These are phyloP conservation scores for Kappamyces sp. DNA, from an alignment of 192 early-diverging fungal species.

Conservation along the genomic window DNA sequence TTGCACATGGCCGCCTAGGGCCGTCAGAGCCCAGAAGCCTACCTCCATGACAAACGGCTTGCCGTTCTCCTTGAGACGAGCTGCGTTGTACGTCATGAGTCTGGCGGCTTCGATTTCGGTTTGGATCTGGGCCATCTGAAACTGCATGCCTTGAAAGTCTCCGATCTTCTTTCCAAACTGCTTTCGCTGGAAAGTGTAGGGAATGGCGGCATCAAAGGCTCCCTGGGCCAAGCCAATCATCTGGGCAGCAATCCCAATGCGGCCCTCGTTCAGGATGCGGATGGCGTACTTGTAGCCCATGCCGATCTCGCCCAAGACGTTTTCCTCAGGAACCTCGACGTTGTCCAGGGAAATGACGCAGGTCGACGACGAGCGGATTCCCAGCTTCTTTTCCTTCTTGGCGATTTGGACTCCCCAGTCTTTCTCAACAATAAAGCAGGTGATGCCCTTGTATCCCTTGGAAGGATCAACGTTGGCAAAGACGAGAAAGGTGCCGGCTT, in stretches of 20 bases:
- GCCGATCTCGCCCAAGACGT: slow-evolving; percentile 88
- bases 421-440: slow-evolving; percentile 93
- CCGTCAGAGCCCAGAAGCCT: too few relatives aligned
- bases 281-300: slow-evolving; percentile 99
- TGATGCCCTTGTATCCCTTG: slow-evolving; percentile 95
- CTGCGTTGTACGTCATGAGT: slow-evolving; percentile 95
- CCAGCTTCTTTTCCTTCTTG: slow-evolving; percentile 96
- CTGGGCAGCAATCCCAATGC: slow-evolving; percentile 97
- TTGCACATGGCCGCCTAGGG: slow-evolving; percentile 99
- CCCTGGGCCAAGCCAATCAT: slow-evolving; percentile 97
- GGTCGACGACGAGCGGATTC: slow-evolving; percentile 90
- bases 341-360: slow-evolving; percentile 99
- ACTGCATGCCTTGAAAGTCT: slow-evolving; percentile 83
- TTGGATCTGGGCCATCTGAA: slow-evolving; percentile 78
- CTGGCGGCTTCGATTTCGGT: slow-evolving; percentile 95
- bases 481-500: slow-evolving; percentile 93
- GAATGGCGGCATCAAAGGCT: slow-evolving; percentile 77
- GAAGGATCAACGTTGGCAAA: slow-evolving; percentile 96
- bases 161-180: slow-evolving; percentile 82
- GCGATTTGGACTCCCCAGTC: slow-evolving; percentile 85
- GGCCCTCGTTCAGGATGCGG: slow-evolving; percentile 96
- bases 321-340: slow-evolving; percentile 81
- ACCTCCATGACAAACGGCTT: slow-evolving; percentile 62
- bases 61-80: slow-evolving; percentile 88
- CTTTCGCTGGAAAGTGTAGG: slow-evolving; percentile 92